A percentile compares a stretch with the other conserved stretches of the same genome.
Evolutionary conservation across 1,284 basidiomycete species (phyloP).

Genomic region (Filobasidium uniguttulatum): DNA sequence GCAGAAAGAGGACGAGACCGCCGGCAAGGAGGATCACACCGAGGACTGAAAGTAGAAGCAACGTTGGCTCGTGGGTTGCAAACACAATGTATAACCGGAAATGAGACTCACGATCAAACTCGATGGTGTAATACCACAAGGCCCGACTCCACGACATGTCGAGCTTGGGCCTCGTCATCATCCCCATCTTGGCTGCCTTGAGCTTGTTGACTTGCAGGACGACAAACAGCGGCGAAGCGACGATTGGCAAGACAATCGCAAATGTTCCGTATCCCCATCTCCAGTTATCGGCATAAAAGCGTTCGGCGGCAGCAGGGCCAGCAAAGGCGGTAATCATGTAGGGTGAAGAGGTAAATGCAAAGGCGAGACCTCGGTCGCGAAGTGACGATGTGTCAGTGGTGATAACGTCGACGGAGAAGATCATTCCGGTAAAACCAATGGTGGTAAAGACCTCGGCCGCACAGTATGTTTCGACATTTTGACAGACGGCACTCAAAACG

Average conservation of each 20-base stretch:
- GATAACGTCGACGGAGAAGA: slow-evolving; percentile 35
- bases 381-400: slow-evolving; percentile 36
- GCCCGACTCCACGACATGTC: slow-evolving; percentile 19
- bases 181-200: slow-evolving; percentile 19
- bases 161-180: slow-evolving; percentile 12
- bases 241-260: slow-evolving; percentile 34
- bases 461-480: slow-evolving; percentile 24
- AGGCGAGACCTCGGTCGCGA: slow-evolving; percentile 35
- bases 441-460: slow-evolving; percentile 30
- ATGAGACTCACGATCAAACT: slow-evolving; percentile 23
- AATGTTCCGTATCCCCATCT: slow-evolving; percentile 36
- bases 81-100: neutral
- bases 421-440: slow-evolving; percentile 33
- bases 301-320: slow-evolving; percentile 28
- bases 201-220: slow-evolving; percentile 24
- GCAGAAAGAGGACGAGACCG: slow-evolving; percentile 31
- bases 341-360: slow-evolving; percentile 35
- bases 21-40: slow-evolving; percentile 34
- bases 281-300: slow-evolving; percentile 31
- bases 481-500: slow-evolving; percentile 27
- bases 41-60: slow-evolving; percentile 20
- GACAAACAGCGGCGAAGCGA: slow-evolving; percentile 22
- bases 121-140: slow-evolving; percentile 28
- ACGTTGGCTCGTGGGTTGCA: neutral
- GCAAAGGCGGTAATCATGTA: slow-evolving; percentile 37